Evolutionary conservation across 2,329 filamentous ascomycete genomes (phyloP).

Genomic region (Seiridium unicorne): DNA sequence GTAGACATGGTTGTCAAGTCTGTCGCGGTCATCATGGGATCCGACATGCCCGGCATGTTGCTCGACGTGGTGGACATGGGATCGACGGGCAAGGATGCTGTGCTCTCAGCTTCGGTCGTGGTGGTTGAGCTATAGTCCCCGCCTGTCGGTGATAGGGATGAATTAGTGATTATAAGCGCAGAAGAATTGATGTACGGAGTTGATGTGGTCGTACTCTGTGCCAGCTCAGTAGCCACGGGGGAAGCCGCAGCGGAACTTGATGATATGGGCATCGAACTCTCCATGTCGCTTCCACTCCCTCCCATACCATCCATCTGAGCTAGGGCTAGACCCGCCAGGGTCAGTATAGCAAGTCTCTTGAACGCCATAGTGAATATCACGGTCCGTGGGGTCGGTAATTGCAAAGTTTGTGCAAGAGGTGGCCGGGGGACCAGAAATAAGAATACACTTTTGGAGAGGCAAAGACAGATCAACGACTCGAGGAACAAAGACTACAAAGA

Average conservation of each 20-base stretch:
- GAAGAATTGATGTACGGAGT: neutral
- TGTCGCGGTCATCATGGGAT: neutral
- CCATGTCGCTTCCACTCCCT: neutral
- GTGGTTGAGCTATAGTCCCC: neutral
- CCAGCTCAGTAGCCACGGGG: slow-evolving; percentile 7
- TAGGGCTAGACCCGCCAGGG: slow-evolving; percentile 18
- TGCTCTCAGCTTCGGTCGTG: neutral
- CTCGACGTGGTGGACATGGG: neutral
- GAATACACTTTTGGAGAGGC: neutral
- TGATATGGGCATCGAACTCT: slow-evolving; percentile 7
- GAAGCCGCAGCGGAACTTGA: slow-evolving; percentile 1
- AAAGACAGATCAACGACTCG: slow-evolving; percentile 11
- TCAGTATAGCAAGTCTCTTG: slow-evolving; percentile 18
- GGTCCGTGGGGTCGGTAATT: neutral
- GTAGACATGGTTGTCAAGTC: slow-evolving; percentile 6
- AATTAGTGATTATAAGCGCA: neutral
- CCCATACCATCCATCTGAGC: slow-evolving; percentile 17
- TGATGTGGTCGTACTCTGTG: slow-evolving; percentile 1
- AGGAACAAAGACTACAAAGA: slow-evolving; percentile 17
- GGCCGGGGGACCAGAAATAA: slow-evolving; percentile 2
- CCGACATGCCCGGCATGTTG: neutral
- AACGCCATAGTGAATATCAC: slow-evolving; percentile 18
- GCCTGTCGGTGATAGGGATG: neutral
- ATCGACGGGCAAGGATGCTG: slow-evolving; percentile 1
- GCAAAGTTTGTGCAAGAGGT: neutral